Evolutionary conservation across 345 rosid species (phyloP).

Genomic region (Balakata baccata): DNA sequence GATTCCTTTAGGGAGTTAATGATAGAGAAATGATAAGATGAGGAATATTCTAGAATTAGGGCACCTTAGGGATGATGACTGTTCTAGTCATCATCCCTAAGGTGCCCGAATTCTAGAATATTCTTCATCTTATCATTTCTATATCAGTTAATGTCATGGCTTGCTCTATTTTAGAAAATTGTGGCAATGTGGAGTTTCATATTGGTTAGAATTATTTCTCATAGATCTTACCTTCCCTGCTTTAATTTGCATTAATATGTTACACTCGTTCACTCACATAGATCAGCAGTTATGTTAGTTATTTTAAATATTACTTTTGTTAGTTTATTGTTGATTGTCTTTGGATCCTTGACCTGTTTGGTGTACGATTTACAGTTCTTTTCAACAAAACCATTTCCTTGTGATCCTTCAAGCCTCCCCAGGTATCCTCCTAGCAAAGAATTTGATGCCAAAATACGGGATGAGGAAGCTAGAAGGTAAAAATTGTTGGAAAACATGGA

Average conservation of each 20-base stretch:
- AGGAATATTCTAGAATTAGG: too few relatives aligned
- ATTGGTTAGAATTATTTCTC: not conserved
- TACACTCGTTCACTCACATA: not conserved
- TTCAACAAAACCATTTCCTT: slow-evolving; percentile 18
- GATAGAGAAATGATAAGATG: too few relatives aligned
- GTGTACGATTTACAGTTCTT: slow-evolving; percentile 17
- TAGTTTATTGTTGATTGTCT: not conserved
- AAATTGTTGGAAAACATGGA: slow-evolving; percentile 12
- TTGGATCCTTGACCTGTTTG: slow-evolving; percentile 17
- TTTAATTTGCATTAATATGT: not conserved
- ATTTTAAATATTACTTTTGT: not conserved
- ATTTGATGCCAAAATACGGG: slow-evolving; percentile 24
- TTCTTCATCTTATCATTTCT: too few relatives aligned
- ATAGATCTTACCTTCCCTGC: not conserved
- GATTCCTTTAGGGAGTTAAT: not conserved
- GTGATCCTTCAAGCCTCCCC: slow-evolving; percentile 28
- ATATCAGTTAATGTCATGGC: too few relatives aligned
- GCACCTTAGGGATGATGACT: too few relatives aligned
- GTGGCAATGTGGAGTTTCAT: not conserved
- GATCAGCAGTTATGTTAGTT: not conserved
- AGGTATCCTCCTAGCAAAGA: slow-evolving; percentile 32
- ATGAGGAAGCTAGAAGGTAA: slow-evolving; percentile 31
- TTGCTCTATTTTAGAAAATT: not conserved
- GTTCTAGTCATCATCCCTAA: too few relatives aligned
- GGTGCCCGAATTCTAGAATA: too few relatives aligned